Percentiles rank a stretch among this genome's conserved stretches.
phyloP scores from a whole-genome alignment of 306 rosid species.

The Vicia sativa region DNA sequence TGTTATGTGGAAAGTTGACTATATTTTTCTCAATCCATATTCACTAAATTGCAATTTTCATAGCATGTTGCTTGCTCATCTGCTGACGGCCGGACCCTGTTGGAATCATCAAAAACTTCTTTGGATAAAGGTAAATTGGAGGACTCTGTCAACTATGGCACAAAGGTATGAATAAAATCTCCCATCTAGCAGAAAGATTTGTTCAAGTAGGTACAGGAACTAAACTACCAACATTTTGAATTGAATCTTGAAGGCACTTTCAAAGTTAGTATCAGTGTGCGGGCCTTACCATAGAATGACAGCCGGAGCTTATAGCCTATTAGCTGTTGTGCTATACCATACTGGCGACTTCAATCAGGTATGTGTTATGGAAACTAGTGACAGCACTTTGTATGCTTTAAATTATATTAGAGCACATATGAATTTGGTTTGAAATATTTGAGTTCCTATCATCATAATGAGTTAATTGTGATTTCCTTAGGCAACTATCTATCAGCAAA shows the following conservation, averaged over 20 bases:
- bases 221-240: conserved; percentile 37
- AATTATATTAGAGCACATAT: not conserved
- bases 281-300: conserved; percentile 99
- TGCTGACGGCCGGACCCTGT: conserved; percentile 93
- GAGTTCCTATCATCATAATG: conserved; percentile 18
- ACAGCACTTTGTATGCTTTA: not conserved
- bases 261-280: conserved; percentile 86
- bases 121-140: conserved; percentile 97
- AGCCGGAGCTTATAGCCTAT: conserved; percentile 97
- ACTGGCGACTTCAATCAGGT: conserved; percentile 99
- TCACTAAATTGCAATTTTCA: conserved; percentile 33
- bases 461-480: conserved; percentile 40
- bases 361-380: conserved; percentile 30
- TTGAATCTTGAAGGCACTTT: conserved; percentile 73
- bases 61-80: conserved; percentile 99
- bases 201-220: conserved; percentile 9
- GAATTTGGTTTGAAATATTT: conserved; percentile 6
- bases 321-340: conserved; percentile 95
- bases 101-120: conserved; percentile 97
- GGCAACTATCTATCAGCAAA: conserved; percentile 99
- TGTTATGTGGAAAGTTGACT: not conserved
- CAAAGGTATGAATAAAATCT: conserved; percentile 64
- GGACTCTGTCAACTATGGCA: conserved; percentile 95
- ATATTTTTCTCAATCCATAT: conserved; percentile 19
- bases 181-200: conserved; percentile 12